These are phyloP conservation scores for Pythium diclinum DNA, from an alignment of 352 stramenopile species.

Conservation along the genomic window DNA sequence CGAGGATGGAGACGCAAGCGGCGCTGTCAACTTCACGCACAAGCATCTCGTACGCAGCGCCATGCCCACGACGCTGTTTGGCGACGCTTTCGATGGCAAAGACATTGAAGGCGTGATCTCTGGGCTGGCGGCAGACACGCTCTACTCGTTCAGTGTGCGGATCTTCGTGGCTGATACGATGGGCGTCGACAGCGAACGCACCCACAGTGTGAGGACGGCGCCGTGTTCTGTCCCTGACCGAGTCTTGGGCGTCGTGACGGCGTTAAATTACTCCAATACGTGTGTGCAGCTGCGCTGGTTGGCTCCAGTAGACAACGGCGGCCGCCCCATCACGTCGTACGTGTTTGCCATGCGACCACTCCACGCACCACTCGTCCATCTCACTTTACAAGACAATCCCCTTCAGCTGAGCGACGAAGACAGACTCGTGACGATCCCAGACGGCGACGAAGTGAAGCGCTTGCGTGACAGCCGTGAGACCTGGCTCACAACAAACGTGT, in stretches of 20 bases:
- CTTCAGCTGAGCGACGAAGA: neutral
- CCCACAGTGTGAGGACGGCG: conserved; percentile 38
- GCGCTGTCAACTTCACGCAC: conserved; percentile 52
- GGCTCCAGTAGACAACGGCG: conserved; percentile 49
- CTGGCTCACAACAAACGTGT: conserved; percentile 41
- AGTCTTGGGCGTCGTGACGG: conserved; percentile 37
- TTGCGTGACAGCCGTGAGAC: conserved; percentile 1
- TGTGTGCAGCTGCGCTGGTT: conserved; percentile 62
- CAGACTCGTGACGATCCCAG: neutral
- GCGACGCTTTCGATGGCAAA: conserved; percentile 74
- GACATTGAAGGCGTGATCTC: conserved; percentile 59
- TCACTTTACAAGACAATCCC: conserved; percentile 18
- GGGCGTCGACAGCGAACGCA: conserved; percentile 52
- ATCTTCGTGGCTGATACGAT: conserved; percentile 54
- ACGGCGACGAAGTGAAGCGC: neutral
- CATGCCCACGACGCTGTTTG: conserved; percentile 65
- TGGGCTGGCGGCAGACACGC: conserved; percentile 48
- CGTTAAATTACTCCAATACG: conserved; percentile 16
- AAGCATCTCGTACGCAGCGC: conserved; percentile 49
- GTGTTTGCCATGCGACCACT: conserved; percentile 29
- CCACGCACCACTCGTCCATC: neutral
- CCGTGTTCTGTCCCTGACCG: conserved; percentile 37
- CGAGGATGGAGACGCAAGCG: conserved; percentile 5
- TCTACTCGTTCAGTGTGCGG: conserved; percentile 74
- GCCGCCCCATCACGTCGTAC: conserved; percentile 45